These are phyloP conservation scores for Raddia distichophylla DNA, from an alignment of 176 grass and related monocot genomes.

Conservation along the genomic window DNA sequence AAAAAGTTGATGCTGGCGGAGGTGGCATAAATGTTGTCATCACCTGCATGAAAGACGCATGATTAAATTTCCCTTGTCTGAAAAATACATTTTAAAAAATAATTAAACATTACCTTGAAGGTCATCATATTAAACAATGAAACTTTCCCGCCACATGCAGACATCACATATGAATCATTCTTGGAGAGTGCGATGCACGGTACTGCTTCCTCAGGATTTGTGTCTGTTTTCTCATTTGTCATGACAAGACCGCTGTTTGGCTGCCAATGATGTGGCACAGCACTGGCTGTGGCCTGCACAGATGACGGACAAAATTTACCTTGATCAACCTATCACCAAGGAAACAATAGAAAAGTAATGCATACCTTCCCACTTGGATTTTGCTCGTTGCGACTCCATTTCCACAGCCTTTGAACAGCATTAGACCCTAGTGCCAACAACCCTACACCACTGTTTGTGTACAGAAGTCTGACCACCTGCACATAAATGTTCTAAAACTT, in stretches of 20 bases:
- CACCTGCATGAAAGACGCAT: conserved; percentile 61
- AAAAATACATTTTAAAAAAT: conserved; percentile 25
- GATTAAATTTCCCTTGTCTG: conserved; percentile 16
- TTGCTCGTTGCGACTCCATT: conserved; percentile 79
- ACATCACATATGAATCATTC: conserved; percentile 99
- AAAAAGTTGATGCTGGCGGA: conserved; percentile 88
- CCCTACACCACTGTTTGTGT: conserved; percentile 88
- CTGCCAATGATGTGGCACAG: conserved; percentile 92
- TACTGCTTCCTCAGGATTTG: conserved; percentile 71
- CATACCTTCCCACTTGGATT: conserved; percentile 87
- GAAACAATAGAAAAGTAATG: conserved; percentile 35
- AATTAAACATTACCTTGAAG: conserved; percentile 73
- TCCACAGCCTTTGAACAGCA: conserved; percentile 91
- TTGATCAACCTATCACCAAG: conserved; percentile 38
- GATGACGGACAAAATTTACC: conserved; percentile 38
- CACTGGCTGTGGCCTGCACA: conserved; percentile 76
- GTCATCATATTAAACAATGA: conserved; percentile 99
- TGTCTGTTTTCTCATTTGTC: conserved; percentile 80
- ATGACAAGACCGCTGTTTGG: conserved; percentile 91
- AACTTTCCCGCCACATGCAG: conserved; percentile 96
- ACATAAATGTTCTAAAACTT: conserved; percentile 38
- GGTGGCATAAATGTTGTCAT: conserved; percentile 98
- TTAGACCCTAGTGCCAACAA: conserved; percentile 93
- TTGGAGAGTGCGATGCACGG: conserved; percentile 98
- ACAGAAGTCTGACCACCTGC: conserved; percentile 87